Conservation (phyloP, 2,329 filamentous ascomycete genomes). For the Rasamsonia emersonii region DNA sequence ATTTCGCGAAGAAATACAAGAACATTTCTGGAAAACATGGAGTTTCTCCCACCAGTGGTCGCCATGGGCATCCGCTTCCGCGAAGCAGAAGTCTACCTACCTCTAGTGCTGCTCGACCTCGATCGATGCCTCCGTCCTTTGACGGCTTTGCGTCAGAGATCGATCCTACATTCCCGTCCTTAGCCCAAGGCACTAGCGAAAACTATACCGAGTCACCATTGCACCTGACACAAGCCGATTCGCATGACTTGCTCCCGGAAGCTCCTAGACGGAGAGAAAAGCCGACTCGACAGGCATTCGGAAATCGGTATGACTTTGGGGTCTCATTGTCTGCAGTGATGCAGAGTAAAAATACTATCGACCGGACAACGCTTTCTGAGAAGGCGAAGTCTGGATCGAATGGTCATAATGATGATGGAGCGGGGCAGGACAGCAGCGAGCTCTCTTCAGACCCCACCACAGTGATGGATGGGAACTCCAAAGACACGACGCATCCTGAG, state of each 20-base stretch:
- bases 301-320: conserved; percentile 90
- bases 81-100: conserved; percentile 55
- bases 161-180: conserved; percentile 42
- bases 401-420: too few relatives aligned
- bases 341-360: conserved; percentile 54
- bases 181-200: conserved; percentile 52
- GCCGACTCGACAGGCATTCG: conserved; percentile 63
- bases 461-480: conserved; percentile 12
- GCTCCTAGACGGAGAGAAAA: conserved; percentile 37
- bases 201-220: conserved; percentile 59
- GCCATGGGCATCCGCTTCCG: conserved; percentile 50
- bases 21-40: conserved; percentile 43
- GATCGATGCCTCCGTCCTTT: conserved; percentile 45
- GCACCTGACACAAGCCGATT: conserved; percentile 62
- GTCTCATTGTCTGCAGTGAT: conserved; percentile 82
- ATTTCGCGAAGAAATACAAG: conserved; percentile 75
- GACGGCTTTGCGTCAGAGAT: conserved; percentile 64
- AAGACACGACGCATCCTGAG: conserved; percentile 11
- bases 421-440: conserved; percentile 9
- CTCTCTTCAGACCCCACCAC: conserved; percentile 11
- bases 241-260: conserved; percentile 56
- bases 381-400: conserved; percentile 50
- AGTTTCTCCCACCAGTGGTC: conserved; percentile 43
- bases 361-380: conserved; percentile 48
- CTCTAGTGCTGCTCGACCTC: conserved; percentile 41